phyloP scores from a whole-genome alignment of 257 asterid genomes.

The Knoxia roxburghii region DNA sequence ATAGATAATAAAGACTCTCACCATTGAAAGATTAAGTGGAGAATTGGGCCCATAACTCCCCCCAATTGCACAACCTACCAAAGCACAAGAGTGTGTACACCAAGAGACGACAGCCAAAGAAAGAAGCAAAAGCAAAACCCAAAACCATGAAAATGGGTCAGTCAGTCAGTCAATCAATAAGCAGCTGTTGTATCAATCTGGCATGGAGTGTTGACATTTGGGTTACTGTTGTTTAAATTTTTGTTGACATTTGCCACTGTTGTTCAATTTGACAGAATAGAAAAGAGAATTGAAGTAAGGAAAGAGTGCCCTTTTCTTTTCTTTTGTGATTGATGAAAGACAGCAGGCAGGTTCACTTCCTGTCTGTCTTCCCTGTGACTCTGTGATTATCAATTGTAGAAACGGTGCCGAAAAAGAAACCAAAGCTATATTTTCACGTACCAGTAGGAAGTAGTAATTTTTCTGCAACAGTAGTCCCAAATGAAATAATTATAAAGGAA shows the following conservation, averaged over 20 bases:
- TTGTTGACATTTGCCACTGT: too few relatives aligned
- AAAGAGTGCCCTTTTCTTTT: not conserved
- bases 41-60: conserved; percentile 50
- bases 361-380: too few relatives aligned
- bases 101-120: conserved; percentile 21
- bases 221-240: conserved; percentile 1
- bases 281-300: not conserved
- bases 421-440: too few relatives aligned
- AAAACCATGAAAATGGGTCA: conserved; percentile 20
- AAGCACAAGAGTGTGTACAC: conserved; percentile 30
- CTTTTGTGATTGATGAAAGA: not conserved
- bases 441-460: too few relatives aligned
- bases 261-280: not conserved
- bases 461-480: too few relatives aligned
- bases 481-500: too few relatives aligned
- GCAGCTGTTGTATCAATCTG: conserved; percentile 8
- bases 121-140: conserved; percentile 19
- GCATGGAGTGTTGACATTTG: not conserved
- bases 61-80: conserved; percentile 38
- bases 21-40: conserved; percentile 47
- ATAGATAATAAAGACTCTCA: conserved; percentile 27
- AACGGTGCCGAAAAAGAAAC: too few relatives aligned
- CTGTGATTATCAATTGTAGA: too few relatives aligned
- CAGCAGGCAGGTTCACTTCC: not conserved
- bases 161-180: too few relatives aligned